Evolutionary conservation across 2,329 filamentous ascomycete genomes (phyloP).

Genomic region (Sclerotinia sclerotiorum): DNA sequence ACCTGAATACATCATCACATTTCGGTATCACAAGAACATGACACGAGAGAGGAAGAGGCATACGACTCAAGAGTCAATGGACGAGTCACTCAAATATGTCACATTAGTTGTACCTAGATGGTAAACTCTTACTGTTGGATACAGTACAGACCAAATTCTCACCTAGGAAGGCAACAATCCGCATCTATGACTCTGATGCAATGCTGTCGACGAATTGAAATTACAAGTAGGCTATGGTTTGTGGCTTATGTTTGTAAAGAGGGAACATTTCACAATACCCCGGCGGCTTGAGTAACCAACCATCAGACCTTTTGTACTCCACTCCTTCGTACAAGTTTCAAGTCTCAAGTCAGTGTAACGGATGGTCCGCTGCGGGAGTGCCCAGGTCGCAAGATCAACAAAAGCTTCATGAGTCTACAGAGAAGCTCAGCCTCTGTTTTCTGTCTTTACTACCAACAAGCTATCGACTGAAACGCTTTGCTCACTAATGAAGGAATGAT

Average conservation of each 20-base stretch:
- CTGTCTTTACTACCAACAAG: conserved; percentile 11
- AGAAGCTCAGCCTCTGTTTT: conserved; percentile 16
- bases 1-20: conserved; percentile 11
- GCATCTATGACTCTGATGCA: conserved; percentile 11
- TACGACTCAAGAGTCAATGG: background rate
- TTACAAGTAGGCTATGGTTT: conserved; percentile 10
- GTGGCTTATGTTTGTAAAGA: background rate
- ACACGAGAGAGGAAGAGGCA: conserved; percentile 10
- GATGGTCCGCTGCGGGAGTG: conserved; percentile 16
- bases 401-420: background rate
- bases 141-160: background rate
- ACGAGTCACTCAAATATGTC: background rate
- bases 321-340: background rate
- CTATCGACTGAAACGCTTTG: conserved; percentile 8
- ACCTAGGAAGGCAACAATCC: background rate
- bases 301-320: background rate
- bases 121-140: conserved; percentile 2
- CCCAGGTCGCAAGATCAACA: conserved; percentile 15
- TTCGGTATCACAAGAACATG: conserved; percentile 10
- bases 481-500: background rate
- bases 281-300: background rate
- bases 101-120: background rate
- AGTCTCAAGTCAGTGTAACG: background rate
- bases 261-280: background rate
- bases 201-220: background rate